phyloP scores from a whole-genome alignment of 2,329 filamentous ascomycete species.

The Aschersonia sp. region DNA sequence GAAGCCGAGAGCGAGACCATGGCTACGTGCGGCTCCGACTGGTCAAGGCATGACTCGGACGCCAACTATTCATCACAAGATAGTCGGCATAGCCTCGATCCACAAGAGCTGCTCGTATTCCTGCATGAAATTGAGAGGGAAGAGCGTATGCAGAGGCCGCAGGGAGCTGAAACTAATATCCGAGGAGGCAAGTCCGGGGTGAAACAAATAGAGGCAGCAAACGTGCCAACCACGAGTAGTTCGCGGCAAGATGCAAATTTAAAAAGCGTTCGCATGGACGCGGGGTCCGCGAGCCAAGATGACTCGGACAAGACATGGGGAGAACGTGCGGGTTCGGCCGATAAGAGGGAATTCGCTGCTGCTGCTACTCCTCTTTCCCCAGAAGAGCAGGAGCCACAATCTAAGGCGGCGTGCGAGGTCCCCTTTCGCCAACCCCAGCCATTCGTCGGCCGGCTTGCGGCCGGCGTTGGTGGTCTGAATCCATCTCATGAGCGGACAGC shows the following conservation, averaged over 20 bases:
- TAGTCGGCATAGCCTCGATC: neutral
- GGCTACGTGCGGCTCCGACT: constrained; percentile 1
- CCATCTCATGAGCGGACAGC: constrained; percentile 3
- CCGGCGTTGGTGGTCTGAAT: neutral
- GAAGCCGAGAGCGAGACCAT: neutral
- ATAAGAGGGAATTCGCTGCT: neutral
- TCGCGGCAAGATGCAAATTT: too few relatives aligned
- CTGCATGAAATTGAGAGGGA: constrained; percentile 1
- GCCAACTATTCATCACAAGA: neutral
- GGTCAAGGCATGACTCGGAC: neutral
- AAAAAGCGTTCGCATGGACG: too few relatives aligned
- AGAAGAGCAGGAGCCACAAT: neutral
- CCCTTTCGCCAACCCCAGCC: constrained; percentile 3
- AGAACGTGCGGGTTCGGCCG: too few relatives aligned
- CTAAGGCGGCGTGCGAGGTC: neutral
- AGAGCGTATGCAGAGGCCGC: neutral
- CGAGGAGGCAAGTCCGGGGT: neutral
- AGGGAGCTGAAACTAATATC: neutral
- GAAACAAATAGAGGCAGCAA: neutral
- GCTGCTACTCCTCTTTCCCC: too few relatives aligned
- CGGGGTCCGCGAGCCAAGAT: too few relatives aligned
- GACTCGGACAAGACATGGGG: too few relatives aligned
- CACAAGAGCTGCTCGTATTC: constrained; percentile 4
- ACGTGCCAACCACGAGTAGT: too few relatives aligned
- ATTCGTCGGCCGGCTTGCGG: constrained; percentile 15